These are phyloP conservation scores for Penicillium angulare DNA, from an alignment of 495 filamentous ascomycete species.

Conservation along the genomic window DNA sequence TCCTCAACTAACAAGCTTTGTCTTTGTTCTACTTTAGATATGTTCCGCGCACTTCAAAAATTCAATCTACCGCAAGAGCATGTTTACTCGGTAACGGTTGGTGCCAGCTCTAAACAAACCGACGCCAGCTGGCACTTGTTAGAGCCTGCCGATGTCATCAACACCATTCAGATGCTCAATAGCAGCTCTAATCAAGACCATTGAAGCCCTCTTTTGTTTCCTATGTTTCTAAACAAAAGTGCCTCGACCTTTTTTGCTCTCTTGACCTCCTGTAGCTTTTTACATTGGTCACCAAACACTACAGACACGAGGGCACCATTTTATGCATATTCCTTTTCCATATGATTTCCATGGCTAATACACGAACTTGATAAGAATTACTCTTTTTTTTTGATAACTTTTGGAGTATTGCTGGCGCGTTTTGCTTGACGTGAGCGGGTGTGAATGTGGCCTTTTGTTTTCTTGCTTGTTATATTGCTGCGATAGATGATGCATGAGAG, in stretches of 20 bases:
- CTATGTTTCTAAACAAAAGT: too few species aligned
- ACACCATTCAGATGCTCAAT: conserved; percentile 69
- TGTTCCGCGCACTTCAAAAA: conserved; percentile 64
- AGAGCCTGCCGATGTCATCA: conserved; percentile 83
- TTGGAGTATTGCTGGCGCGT: neutral
- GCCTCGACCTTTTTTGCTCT: too few species aligned
- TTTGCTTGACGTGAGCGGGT: neutral
- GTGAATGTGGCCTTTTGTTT: neutral
- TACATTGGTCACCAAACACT: too few species aligned
- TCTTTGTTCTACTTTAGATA: conserved; percentile 37
- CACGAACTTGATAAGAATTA: neutral
- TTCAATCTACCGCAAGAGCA: conserved; percentile 56
- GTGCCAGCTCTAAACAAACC: conserved; percentile 82
- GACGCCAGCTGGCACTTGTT: conserved; percentile 82
- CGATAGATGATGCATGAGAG: conserved; percentile 19
- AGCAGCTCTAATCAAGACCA: conserved; percentile 37
- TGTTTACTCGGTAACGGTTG: conserved; percentile 85
- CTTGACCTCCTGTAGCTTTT: too few species aligned
- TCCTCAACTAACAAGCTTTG: too few species aligned
- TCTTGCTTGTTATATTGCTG: conserved; percentile 7
- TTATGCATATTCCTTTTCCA: neutral
- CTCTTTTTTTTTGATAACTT: neutral
- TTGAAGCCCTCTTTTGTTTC: too few species aligned
- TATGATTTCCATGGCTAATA: neutral
- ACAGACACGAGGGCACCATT: too few species aligned